Base-by-base conservation (phyloP, 352 stramenopile genomes). In the Phytopythium sindhum region DNA sequence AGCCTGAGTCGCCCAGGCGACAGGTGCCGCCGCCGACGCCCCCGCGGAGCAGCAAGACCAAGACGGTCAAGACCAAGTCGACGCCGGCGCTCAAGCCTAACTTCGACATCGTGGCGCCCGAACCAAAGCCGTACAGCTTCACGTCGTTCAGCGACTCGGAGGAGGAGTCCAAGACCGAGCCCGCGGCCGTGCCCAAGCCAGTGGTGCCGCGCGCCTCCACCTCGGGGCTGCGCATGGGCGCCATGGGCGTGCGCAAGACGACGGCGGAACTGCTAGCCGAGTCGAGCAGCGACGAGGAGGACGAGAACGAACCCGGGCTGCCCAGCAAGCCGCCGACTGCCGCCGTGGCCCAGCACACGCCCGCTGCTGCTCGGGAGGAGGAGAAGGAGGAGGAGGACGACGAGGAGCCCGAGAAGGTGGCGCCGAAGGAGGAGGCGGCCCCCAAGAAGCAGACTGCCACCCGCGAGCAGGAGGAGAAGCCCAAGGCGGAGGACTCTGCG, bases 141-240 rank as follows among this genome's bases (percentile, higher is more conserved):
- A 93, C 79, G 24, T 96, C 88, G 29, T 96, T 96, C 67, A 86
- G 84, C 52, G 83, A 92, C 48, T 94, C 85, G 26, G 88, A 96
- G 57, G 84, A 93, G 64, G 85, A 93, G 60, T 77, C 80, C 2
- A 94, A 94, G 66, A 70, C 73, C 5, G 81, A 93, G 52, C 83
- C 77, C 10, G 82, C 89, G 45, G 74, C 80, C 55, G 56, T 61
- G n/a, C 68, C 67, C 19, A 67, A 81, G n/a, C 78, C 78, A 11
- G 70, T 75, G 8, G 72, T 70, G 47, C 75, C 74, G 45, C 66
- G 70, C 12, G 76, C 75, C 37, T 80, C 75, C 9, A 57, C 54
- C 44, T 61, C 57, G 0, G 81, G 82, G 2, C 59, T 91, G 8
- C 66, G 78, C 48, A 88, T 89, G 73, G 78, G 75, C 65, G 74